Evolutionary conservation across 495 filamentous ascomycete genomes (phyloP).

Genomic region (Hypoxylon lenormandii): DNA sequence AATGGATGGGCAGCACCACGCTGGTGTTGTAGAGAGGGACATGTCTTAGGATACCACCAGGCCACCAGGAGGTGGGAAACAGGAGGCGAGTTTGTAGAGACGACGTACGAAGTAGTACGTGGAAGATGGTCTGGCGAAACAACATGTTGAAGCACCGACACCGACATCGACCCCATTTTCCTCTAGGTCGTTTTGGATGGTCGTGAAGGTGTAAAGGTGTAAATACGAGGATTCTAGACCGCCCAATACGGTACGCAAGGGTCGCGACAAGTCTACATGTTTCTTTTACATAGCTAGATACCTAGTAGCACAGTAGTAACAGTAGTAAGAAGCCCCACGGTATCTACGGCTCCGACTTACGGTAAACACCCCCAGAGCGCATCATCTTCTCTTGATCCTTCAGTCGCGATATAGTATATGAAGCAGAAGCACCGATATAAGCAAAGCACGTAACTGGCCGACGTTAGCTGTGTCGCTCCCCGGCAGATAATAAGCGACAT

Average conservation of each 20-base stretch:
- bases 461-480: conserved; percentile 7
- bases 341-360: not conserved
- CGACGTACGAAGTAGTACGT: conserved; percentile 7
- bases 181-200: not conserved
- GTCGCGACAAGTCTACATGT: not conserved
- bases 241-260: not conserved
- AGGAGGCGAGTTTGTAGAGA: too few species aligned
- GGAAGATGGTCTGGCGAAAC: conserved; percentile 18
- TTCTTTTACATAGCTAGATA: not conserved
- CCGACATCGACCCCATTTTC: not conserved
- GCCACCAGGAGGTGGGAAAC: too few species aligned
- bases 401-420: conserved; percentile 1
- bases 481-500: conserved; percentile 39
- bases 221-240: conserved; percentile 6
- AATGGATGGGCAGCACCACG: conserved; percentile 16
- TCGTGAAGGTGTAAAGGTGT: conserved; percentile 3
- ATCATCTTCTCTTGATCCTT: conserved; percentile 11
- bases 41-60: conserved; percentile 18
- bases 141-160: not conserved
- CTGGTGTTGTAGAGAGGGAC: conserved; percentile 16
- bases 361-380: not conserved
- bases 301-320: too few species aligned
- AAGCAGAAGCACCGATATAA: conserved; percentile 4
- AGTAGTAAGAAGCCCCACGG: not conserved
- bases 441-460: conserved; percentile 5